A percentile compares a stretch with the other conserved stretches of the same genome.
phyloP scores from a whole-genome alignment of 805 yeast genomes.

The Kazachstania bromeliacearum region DNA sequence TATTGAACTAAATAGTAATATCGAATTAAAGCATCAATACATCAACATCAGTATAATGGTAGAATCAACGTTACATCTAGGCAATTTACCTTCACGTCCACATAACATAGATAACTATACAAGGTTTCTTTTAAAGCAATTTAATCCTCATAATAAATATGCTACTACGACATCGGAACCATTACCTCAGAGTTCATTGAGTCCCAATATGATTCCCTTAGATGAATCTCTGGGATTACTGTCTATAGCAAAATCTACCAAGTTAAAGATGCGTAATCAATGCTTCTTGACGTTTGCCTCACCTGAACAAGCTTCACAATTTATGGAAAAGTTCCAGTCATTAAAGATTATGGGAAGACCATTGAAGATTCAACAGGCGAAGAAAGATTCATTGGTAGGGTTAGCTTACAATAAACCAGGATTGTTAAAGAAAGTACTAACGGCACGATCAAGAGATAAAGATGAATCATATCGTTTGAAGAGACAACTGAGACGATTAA shows the following conservation, averaged over 20 bases:
- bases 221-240: slow-evolving; percentile 6
- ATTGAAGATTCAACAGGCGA: slow-evolving; percentile 15
- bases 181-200: slow-evolving; percentile 9
- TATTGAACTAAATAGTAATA: neutral
- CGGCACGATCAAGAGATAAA: slow-evolving; percentile 5
- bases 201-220: too few species aligned
- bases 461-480: slow-evolving; percentile 6
- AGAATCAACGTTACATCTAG: slow-evolving; percentile 11
- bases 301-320: slow-evolving; percentile 9
- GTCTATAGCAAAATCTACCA: slow-evolving; percentile 6
- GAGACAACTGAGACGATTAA: slow-evolving; percentile 20
- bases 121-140: slow-evolving; percentile 10
- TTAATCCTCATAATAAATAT: slow-evolving; percentile 12
- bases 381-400: slow-evolving; percentile 17
- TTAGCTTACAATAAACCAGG: slow-evolving; percentile 6
- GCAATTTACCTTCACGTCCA: slow-evolving; percentile 19
- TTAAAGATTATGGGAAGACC: slow-evolving; percentile 15
- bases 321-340: slow-evolving; percentile 8
- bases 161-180: slow-evolving; percentile 8
- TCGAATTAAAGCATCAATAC: neutral
- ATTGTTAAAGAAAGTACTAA: slow-evolving; percentile 8
- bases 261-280: slow-evolving; percentile 7
- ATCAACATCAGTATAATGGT: too few species aligned
- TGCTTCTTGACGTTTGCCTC: slow-evolving; percentile 22
- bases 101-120: slow-evolving; percentile 12